Conservation (phyloP, 768 basidiomycete species). For the Kwoniella bestiolae region DNA sequence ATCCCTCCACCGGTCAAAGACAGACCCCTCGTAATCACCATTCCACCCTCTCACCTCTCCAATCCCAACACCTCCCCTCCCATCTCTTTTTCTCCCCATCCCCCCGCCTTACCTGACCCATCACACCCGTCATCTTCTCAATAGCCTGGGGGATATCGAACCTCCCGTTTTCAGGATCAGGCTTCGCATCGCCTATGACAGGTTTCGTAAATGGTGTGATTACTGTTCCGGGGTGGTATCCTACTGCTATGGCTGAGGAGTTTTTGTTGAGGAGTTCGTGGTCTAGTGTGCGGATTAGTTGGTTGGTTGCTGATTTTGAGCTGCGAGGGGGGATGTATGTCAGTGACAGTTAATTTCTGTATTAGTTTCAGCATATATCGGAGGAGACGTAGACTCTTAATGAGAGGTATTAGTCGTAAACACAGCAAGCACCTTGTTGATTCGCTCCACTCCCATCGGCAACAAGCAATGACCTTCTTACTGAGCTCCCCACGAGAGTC, state of each 20-base stretch:
- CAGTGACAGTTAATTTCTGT: too few relatives aligned
- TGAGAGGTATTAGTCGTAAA: too few relatives aligned
- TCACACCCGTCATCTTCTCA: slow-evolving; percentile 43
- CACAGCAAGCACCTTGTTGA: too few relatives aligned
- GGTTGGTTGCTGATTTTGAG: slow-evolving; percentile 60
- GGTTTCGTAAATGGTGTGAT: slow-evolving; percentile 53
- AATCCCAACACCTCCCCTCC: slow-evolving; percentile 55
- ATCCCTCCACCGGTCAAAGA: too few relatives aligned
- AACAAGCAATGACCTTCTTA: too few relatives aligned
- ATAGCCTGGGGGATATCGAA: slow-evolving; percentile 55
- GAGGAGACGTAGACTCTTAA: too few relatives aligned
- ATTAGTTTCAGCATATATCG: too few relatives aligned
- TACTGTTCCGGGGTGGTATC: slow-evolving; percentile 57
- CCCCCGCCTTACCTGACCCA: slow-evolving; percentile 40
- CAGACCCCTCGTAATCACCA: slow-evolving; percentile 26
- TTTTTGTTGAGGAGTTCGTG: slow-evolving; percentile 57
- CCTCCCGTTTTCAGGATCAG: slow-evolving; percentile 54
- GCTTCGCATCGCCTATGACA: slow-evolving; percentile 47
- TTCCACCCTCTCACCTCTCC: slow-evolving; percentile 51
- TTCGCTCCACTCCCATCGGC: too few relatives aligned
- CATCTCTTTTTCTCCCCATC: slow-evolving; percentile 18
- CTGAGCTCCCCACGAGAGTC: too few relatives aligned
- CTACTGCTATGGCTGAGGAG: slow-evolving; percentile 56
- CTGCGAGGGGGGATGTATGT: slow-evolving; percentile 26
- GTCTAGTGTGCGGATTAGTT: slow-evolving; percentile 57